Base-by-base conservation (phyloP, 495 filamentous ascomycete genomes). In the Aspergillus taichungensis region DNA sequence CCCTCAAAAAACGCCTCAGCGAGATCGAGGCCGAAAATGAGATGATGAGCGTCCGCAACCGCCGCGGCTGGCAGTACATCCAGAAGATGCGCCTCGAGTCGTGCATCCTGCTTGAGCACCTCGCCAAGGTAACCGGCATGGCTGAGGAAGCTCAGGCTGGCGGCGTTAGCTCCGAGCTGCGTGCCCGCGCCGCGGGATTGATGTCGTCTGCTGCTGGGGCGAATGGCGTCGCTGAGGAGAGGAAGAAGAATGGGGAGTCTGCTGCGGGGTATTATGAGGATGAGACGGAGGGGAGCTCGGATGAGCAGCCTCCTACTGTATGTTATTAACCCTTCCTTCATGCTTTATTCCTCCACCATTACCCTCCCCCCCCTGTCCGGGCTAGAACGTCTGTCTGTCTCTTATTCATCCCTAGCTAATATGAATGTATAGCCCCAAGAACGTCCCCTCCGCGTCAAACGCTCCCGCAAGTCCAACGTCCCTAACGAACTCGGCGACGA, bases 21-120 rank as follows among this genome's bases (percentile, higher is more conserved):
- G 91, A 97, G 59, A 83, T 97, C 55, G 88, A 97, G 56, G 82
- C 84, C 29, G 82, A 84, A 52, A 94, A 95, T 56, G 88, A 94
- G 44, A 71, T 83, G 13, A 79, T 84, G 36, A 79, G 86, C 32
- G 64, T 85, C 27, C 87, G 88, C 37, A 83, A 91, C 35, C 73
- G 71, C n/a, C 88, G 94, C 33, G 74, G 90, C 39, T 78, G 83
- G 61, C 79, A 88, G 37, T 83, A 81, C 53, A 82, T 96, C 52
- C 79, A 89, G 47, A 95, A 96, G 67, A 83, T 91, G 77, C 84
- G 94, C 32, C 76, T 97, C 1, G 89, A 96, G 66, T 68, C 83
- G 75, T 57, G 88, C 83, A 90, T 96, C 58, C 76, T 97, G 29
- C 80, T 96, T 8, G 88, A 97, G 55, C 85, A 88, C 50, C 73